Base-by-base conservation (phyloP, 2,329 filamentous ascomycete genomes). In the Cytospora mali region DNA sequence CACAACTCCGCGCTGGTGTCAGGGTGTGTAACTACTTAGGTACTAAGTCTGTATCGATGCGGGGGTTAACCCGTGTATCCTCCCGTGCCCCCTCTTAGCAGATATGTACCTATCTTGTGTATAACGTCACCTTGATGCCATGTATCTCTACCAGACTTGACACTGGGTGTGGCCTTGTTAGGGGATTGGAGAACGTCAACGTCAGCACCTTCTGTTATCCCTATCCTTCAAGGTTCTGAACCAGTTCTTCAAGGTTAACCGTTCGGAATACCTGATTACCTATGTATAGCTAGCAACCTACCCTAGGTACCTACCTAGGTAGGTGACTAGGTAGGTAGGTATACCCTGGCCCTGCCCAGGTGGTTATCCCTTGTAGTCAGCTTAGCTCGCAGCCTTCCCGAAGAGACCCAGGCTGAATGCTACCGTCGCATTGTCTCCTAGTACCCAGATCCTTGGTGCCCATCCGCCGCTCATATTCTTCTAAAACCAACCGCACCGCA, bases 391-490 rank as follows among this genome's bases (percentile, higher is more conserved):
- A 39, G 35, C n/a, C 9, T 18, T 39, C 35, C 35, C 35, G 35
- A 39, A n/a, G 42, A 46, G 42, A n/a, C 42, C 42, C 42, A 46
- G 42, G 42, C 11, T 23, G n/a, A 23, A 46, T 46, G 13, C 18
- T 33, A 53, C 49, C 49, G 57, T 59, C 49, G 46, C 57, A 59
- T 53, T 59, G 48, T 33, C 33, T 53, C 33, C 33, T 60, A 14
- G 46, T 58, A 48, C 61, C n/a, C 61, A 59, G 55, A 62, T 53
- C 61, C 61, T 54, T 54, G 49, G 55, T 58, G 55, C 49, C 49
- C 35, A 49, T 55, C 35, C 46, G 42, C 42, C 31, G 56, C 50
- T 53, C 54, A 51, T 54, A 29, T 51, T 39, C 56, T 51, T 39
- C 56, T 60, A 46, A 55, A 46, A 54, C 48, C 42, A 21, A 5